Evolutionary conservation across 805 yeast genomes (phyloP).

Genomic region (Hanseniaspora nectarophila): DNA sequence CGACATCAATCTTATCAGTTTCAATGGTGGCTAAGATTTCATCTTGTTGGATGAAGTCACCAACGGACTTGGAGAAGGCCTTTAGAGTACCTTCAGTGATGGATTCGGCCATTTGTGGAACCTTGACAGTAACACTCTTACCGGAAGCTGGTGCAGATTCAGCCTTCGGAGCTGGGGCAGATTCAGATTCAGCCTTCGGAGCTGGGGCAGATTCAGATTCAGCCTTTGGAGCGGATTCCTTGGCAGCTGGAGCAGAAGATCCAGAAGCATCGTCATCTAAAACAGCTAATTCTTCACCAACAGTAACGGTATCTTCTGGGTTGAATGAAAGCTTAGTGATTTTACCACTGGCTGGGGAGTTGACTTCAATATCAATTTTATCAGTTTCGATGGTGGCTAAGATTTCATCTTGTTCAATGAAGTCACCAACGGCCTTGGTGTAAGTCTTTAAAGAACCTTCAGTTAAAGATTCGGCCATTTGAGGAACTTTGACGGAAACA

Average conservation of each 20-base stretch:
- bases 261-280: conserved; percentile 73
- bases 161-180: conserved; percentile 17
- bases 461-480: conserved; percentile 96
- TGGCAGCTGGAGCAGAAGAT: conserved; percentile 29
- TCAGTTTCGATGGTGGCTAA: conserved; percentile 97
- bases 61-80: conserved; percentile 58
- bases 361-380: conserved; percentile 94
- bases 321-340: conserved; percentile 68
- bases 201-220: conserved; percentile 22
- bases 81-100: conserved; percentile 91
- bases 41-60: conserved; percentile 76
- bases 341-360: conserved; percentile 86
- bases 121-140: conserved; percentile 48
- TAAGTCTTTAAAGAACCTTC: conserved; percentile 81
- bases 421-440: conserved; percentile 74
- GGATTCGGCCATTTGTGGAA: conserved; percentile 97
- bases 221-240: conserved; percentile 20
- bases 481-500: conserved; percentile 75
- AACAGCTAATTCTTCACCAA: conserved; percentile 83
- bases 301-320: conserved; percentile 87
- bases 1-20: conserved; percentile 95
- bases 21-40: conserved; percentile 93
- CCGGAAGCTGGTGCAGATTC: conserved; percentile 23
- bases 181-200: conserved; percentile 17
- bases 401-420: conserved; percentile 72